Evolutionary conservation across 805 yeast genomes (phyloP).

Genomic region (Tetrapisispora fleetii): DNA sequence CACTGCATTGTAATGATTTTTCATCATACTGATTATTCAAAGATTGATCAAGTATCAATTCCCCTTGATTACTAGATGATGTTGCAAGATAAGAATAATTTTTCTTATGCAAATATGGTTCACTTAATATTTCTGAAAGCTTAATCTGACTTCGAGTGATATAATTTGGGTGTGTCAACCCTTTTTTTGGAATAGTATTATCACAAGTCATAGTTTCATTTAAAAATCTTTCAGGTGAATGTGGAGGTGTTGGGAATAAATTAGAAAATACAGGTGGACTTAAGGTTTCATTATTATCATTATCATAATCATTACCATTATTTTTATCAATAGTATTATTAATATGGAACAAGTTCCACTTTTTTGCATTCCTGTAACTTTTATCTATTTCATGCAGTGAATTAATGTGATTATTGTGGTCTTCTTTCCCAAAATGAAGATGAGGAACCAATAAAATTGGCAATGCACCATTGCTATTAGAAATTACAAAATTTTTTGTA

Average conservation of each 20-base stretch:
- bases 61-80: neutral
- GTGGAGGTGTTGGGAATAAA: neutral
- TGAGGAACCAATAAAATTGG: conserved; percentile 1
- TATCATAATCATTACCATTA: neutral
- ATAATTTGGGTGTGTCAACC: neutral
- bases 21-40: too few species aligned
- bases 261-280: neutral
- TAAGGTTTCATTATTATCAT: neutral
- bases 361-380: too few species aligned
- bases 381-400: neutral
- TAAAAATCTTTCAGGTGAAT: neutral
- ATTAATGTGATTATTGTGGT: neutral
- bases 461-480: neutral
- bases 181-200: neutral
- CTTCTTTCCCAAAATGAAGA: neutral
- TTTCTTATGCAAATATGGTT: neutral
- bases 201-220: neutral
- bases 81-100: neutral
- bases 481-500: neutral
- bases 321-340: too few species aligned
- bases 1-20: neutral
- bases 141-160: neutral
- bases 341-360: neutral
- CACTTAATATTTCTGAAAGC: neutral
- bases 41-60: neutral